A percentile compares a stretch with the other conserved stretches of the same genome.
These are phyloP conservation scores for Zygosaccharomyces pseudobailii DNA, from an alignment of 1,139 yeast genomes.

Conservation along the genomic window DNA sequence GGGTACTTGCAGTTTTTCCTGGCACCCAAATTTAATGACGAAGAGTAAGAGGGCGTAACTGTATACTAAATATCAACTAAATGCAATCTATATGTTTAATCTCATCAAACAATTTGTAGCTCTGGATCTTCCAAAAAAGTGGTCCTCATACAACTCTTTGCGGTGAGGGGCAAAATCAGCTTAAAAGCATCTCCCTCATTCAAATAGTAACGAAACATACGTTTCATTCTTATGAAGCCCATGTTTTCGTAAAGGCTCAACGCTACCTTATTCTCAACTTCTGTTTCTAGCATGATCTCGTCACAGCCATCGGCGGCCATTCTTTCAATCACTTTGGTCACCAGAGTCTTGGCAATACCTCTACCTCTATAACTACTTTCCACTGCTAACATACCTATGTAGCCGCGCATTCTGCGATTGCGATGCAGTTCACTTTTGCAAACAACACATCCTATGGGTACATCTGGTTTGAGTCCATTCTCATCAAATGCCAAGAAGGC, in stretches of 20 bases:
- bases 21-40: slow-evolving; percentile 96
- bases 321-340: slow-evolving; percentile 55
- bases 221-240: slow-evolving; percentile 78
- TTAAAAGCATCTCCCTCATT: slow-evolving; percentile 92
- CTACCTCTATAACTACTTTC: slow-evolving; percentile 63
- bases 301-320: slow-evolving; percentile 67
- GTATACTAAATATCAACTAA: neutral
- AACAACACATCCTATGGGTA: slow-evolving; percentile 73
- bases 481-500: slow-evolving; percentile 47
- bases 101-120: neutral
- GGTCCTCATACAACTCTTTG: slow-evolving; percentile 44
- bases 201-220: slow-evolving; percentile 80
- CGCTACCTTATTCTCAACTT: slow-evolving; percentile 76
- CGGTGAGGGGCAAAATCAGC: slow-evolving; percentile 62
- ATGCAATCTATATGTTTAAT: slow-evolving; percentile 3
- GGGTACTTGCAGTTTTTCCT: slow-evolving; percentile 93
- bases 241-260: slow-evolving; percentile 72
- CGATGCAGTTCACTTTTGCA: slow-evolving; percentile 82
- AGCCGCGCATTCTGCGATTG: slow-evolving; percentile 69
- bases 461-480: slow-evolving; percentile 24
- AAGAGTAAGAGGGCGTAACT: slow-evolving; percentile 43
- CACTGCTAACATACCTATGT: slow-evolving; percentile 94
- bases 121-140: slow-evolving; percentile 31
- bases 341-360: slow-evolving; percentile 76
- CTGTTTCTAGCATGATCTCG: slow-evolving; percentile 89